Evolutionary conservation across 352 stramenopile genomes (phyloP).

Genomic region (Globisporangium middletonii): DNA sequence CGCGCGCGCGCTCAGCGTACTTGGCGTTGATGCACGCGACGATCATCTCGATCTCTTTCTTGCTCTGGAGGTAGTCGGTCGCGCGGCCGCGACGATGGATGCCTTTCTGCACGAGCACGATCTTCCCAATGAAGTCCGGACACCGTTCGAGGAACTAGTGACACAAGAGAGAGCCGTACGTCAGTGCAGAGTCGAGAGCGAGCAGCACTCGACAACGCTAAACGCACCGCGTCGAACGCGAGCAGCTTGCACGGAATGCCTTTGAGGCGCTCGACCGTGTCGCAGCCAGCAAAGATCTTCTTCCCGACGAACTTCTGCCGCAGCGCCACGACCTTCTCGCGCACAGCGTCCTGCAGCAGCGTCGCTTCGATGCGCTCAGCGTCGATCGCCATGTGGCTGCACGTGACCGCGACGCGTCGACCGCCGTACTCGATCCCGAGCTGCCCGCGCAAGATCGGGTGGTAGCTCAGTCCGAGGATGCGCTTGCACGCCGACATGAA

Average conservation of each 20-base stretch:
- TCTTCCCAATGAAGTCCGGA: conserved; percentile 75
- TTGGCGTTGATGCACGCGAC: conserved; percentile 91
- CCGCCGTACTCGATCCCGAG: conserved; percentile 94
- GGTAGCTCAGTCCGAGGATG: conserved; percentile 92
- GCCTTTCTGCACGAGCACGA: conserved; percentile 79
- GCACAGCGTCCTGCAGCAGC: conserved; percentile 31
- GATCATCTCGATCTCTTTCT: conserved; percentile 90
- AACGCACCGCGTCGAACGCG: conserved; percentile 79
- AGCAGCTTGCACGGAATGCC: conserved; percentile 96
- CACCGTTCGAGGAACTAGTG: conserved; percentile 82
- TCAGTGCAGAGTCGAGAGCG: background rate
- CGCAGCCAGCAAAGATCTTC: conserved; percentile 90
- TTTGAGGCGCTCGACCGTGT: conserved; percentile 94
- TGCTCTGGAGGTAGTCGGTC: conserved; percentile 93
- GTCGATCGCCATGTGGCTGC: conserved; percentile 89
- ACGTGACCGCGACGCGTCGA: conserved; percentile 91
- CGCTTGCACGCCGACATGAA: conserved; percentile 90
- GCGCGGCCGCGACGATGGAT: conserved; percentile 80
- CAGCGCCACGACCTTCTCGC: conserved; percentile 46
- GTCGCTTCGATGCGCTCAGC: conserved; percentile 46
- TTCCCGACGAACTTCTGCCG: conserved; percentile 60
- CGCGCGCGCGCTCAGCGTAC: conserved; percentile 48
- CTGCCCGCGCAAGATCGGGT: conserved; percentile 88
- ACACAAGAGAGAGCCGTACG: background rate
- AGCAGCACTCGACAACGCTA: background rate